Percentiles rank a stretch among this genome's conserved stretches.
phyloP scores from a whole-genome alignment of 108 stramenopile species.

The Skeletonema tropicum region DNA sequence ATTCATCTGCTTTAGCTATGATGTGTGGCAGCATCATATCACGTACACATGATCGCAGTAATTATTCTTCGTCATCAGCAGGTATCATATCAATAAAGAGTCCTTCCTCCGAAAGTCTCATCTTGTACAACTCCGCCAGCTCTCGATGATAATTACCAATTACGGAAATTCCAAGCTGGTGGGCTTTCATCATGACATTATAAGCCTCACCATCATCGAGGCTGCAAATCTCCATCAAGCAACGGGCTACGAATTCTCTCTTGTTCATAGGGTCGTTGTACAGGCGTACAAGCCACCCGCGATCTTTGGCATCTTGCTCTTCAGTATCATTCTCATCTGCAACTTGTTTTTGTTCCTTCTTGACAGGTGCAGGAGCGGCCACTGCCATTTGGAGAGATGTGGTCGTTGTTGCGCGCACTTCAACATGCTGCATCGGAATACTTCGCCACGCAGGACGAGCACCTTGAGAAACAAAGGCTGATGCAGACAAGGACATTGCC shows the following conservation, averaged over 20 bases:
- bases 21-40: no score
- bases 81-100: constrained; percentile 70
- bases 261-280: constrained; percentile 84
- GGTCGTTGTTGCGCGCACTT: background rate
- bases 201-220: constrained; percentile 61
- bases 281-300: constrained; percentile 65
- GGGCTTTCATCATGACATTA: constrained; percentile 81
- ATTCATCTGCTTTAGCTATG: no score
- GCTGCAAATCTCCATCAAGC: constrained; percentile 59
- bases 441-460: background rate
- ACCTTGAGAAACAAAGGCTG: background rate
- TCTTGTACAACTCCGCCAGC: constrained; percentile 68
- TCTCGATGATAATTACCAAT: constrained; percentile 66
- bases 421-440: background rate
- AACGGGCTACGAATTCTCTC: constrained; percentile 74
- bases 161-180: constrained; percentile 63
- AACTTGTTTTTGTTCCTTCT: constrained; percentile 12
- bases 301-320: constrained; percentile 20
- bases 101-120: constrained; percentile 52
- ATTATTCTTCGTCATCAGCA: constrained; percentile 56
- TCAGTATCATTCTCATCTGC: constrained; percentile 10
- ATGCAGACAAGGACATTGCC: background rate
- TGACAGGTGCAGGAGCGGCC: constrained; percentile 9
- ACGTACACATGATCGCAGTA: no score
- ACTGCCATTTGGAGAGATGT: constrained; percentile 10